These are phyloP conservation scores for Globisporangium nodosum DNA, from an alignment of 352 stramenopile species.

Conservation along the genomic window DNA sequence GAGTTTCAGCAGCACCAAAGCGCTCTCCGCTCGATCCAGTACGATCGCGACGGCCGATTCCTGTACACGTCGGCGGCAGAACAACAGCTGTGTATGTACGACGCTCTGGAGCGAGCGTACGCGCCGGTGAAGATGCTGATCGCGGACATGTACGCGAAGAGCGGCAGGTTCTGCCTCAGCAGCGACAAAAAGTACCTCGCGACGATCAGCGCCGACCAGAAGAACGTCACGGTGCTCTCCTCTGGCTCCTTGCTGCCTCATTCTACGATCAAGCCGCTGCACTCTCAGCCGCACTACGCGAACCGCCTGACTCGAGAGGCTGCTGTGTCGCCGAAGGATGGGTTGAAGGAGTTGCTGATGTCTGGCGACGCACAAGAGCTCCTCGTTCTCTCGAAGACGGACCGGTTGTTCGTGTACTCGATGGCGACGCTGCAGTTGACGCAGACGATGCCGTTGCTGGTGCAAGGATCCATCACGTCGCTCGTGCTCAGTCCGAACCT, in stretches of 20 bases:
- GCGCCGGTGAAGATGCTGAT: constrained; percentile 67
- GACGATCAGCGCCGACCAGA: constrained; percentile 23
- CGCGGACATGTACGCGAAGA: constrained; percentile 25
- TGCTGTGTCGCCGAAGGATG: constrained; percentile 1
- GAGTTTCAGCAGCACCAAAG: constrained; percentile 86
- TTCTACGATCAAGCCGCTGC: constrained; percentile 28
- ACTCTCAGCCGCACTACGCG: constrained; percentile 1
- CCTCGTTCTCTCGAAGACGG: constrained; percentile 36
- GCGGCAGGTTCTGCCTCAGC: constrained; percentile 33
- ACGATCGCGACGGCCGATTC: constrained; percentile 30
- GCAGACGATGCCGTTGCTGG: constrained; percentile 49
- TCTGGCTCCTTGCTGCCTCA: constrained; percentile 31
- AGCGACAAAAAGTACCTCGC: constrained; percentile 32
- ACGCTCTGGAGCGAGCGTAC: constrained; percentile 37
- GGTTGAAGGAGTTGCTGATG: constrained; percentile 40
- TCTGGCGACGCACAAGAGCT: constrained; percentile 43
- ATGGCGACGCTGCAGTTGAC: constrained; percentile 26
- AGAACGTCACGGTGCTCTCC: constrained; percentile 32
- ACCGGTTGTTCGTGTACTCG: constrained; percentile 55
- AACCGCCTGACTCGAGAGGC: neutral
- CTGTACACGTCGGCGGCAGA: constrained; percentile 48
- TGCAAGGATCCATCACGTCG: constrained; percentile 41
- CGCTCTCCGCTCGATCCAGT: constrained; percentile 48
- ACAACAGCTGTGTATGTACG: constrained; percentile 68
- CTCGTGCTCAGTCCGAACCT: constrained; percentile 45